A percentile compares a stretch with the other conserved stretches of the same genome.
Evolutionary conservation across 768 basidiomycete species (phyloP).

Genomic region (Lactarius vividus): DNA sequence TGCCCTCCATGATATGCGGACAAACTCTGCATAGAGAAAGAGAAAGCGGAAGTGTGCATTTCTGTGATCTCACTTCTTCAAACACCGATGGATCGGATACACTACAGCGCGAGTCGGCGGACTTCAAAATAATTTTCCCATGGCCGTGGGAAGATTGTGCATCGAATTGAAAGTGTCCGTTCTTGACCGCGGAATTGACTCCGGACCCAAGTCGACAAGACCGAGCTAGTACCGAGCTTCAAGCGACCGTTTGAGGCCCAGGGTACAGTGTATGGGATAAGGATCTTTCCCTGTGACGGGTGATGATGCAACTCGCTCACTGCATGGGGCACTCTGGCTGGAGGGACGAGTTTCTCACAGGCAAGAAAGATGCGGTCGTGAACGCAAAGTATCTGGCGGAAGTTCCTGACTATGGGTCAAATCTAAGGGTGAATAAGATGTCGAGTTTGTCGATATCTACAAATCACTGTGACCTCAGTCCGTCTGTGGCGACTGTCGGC

Average conservation of each 20-base stretch:
- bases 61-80: constrained; percentile 45
- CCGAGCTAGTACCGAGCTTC: constrained; percentile 41
- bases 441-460: too few species aligned
- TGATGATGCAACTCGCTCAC: too few species aligned
- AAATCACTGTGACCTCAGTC: too few species aligned
- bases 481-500: too few species aligned
- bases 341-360: too few species aligned
- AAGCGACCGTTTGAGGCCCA: constrained; percentile 87
- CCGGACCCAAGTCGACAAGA: constrained; percentile 84
- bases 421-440: constrained; percentile 60
- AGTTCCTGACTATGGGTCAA: constrained; percentile 39
- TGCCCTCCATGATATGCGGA: constrained; percentile 57
- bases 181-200: constrained; percentile 78
- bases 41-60: constrained; percentile 29
- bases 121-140: too few species aligned
- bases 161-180: too few species aligned
- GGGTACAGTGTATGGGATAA: constrained; percentile 42
- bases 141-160: too few species aligned
- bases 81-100: too few species aligned
- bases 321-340: too few species aligned
- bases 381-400: constrained; percentile 36
- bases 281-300: not conserved
- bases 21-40: constrained; percentile 62
- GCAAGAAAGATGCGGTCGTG: too few species aligned
- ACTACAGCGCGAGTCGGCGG: too few species aligned